Percentiles rank a stretch among this genome's conserved stretches.
Conservation (phyloP, 495 filamentous ascomycete genomes). For the Penicillium verhagenii region DNA sequence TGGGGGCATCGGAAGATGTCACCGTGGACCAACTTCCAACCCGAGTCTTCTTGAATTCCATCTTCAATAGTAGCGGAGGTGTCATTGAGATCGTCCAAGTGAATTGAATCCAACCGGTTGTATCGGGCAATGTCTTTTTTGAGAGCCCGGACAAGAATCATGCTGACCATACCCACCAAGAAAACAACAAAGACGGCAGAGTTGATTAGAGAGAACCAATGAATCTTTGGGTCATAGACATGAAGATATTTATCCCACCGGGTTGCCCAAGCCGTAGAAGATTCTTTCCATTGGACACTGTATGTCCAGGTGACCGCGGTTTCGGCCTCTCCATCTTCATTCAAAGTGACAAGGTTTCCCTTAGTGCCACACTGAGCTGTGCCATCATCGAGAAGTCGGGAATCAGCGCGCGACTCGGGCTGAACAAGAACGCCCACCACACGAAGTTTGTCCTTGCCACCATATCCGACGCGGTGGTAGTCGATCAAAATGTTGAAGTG, state of each 20-base stretch:
- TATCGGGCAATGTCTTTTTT: constrained; percentile 94
- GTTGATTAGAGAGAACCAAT: constrained; percentile 97
- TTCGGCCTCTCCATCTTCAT: constrained; percentile 53
- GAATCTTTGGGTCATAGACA: constrained; percentile 92
- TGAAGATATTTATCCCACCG: constrained; percentile 98
- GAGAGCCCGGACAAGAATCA: constrained; percentile 80
- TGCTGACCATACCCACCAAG: constrained; percentile 84
- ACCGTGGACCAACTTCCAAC: constrained; percentile 97
- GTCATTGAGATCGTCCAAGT: constrained; percentile 78
- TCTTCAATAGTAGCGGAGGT: constrained; percentile 76
- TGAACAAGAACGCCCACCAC: constrained; percentile 90
- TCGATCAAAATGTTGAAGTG: constrained; percentile 95
- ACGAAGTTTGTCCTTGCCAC: constrained; percentile 64
- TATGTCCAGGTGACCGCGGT: constrained; percentile 85
- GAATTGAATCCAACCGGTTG: constrained; percentile 85
- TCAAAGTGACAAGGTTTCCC: constrained; percentile 54
- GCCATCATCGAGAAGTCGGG: constrained; percentile 50
- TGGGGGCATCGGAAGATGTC: constrained; percentile 92
- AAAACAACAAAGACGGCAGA: constrained; percentile 91
- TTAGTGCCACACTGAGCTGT: constrained; percentile 60
- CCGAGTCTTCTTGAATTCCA: constrained; percentile 94
- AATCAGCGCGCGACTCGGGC: constrained; percentile 67
- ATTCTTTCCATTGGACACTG: constrained; percentile 80
- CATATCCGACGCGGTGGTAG: constrained; percentile 69
- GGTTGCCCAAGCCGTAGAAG: constrained; percentile 85